These are phyloP conservation scores for Plectranthus barbatus DNA, from an alignment of 257 asterid genomes.

Conservation along the genomic window DNA sequence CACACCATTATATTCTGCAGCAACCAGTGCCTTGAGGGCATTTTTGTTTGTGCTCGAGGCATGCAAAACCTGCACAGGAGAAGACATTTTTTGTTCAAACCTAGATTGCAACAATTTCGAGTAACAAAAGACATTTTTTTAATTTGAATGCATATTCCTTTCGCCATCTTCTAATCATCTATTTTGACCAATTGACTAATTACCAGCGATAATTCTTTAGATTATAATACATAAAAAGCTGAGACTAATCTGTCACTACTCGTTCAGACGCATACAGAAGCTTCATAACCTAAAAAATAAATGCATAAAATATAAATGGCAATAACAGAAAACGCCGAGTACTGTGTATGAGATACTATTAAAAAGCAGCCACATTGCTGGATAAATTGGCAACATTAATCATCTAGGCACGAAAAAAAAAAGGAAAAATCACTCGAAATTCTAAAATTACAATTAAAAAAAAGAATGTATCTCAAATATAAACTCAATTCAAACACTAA, in stretches of 20 bases:
- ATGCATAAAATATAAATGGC: neutral
- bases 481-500: neutral
- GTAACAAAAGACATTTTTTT: neutral
- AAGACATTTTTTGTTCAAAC: neutral
- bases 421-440: neutral
- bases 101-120: neutral
- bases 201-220: neutral
- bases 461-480: neutral
- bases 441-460: neutral
- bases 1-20: slow-evolving; percentile 61
- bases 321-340: neutral
- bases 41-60: slow-evolving; percentile 37
- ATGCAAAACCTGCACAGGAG: slow-evolving; percentile 42
- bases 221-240: neutral
- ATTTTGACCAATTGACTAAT: neutral
- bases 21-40: slow-evolving; percentile 45
- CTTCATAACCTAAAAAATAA: neutral
- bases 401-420: neutral
- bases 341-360: neutral
- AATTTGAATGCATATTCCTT: neutral
- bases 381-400: neutral
- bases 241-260: neutral
- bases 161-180: neutral
- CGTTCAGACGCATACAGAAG: neutral
- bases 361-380: neutral